Evolutionary conservation across 2,329 filamentous ascomycete species (phyloP), one percentile per base, ranked within the genome.

Genomic region (Aspergillus fumigatiaffinis): DNA sequence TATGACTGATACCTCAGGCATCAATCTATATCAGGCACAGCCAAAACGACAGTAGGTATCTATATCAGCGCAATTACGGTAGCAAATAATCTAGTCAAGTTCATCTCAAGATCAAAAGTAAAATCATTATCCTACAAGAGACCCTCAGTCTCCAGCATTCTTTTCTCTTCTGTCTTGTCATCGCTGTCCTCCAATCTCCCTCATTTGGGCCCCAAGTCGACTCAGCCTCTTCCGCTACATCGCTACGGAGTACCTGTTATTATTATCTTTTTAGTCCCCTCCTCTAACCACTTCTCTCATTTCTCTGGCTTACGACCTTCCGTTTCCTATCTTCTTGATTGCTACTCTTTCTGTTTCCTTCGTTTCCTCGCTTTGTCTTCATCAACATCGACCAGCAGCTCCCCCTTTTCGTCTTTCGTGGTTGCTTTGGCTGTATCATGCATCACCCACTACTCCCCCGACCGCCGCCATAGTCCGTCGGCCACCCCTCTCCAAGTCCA

Each of bases 401-500:
- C 50, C 52, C 50, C 47, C 53, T 52, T 28, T 51, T 46, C 58
- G 52, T 55, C 54, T 51, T 56, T 53, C 52, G 52, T 53, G 50
- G 54, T 50, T 54, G 51, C 14, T 38, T 51, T 54, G 51, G 51
- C 56, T 62, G 56, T 68, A 70, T 57, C 67, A 72, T 72, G 69
- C 63, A 67, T 71, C 59, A 65, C 68, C 63, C 66, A 61, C 64
- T 60, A 64, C 62, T 57, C 60, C 66, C 63, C 62, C 68, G 57
- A 67, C 65, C 66, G 63, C 67, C 66, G 65, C 69, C 70, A 65
- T 71, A 71, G 62, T 71, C 63, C 57, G 61, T 68, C 63, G 66
- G 63, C 62, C 52, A 51, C 51, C 56, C 56, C 58, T 60, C 53
- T 63, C 51, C 51, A 57, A 42, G 29, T 49, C 49, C n/a, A 25